Percentiles rank a stretch among this genome's conserved stretches.
Conservation (phyloP, 1,284 basidiomycete species). For the Tylopilus orsonianus region DNA sequence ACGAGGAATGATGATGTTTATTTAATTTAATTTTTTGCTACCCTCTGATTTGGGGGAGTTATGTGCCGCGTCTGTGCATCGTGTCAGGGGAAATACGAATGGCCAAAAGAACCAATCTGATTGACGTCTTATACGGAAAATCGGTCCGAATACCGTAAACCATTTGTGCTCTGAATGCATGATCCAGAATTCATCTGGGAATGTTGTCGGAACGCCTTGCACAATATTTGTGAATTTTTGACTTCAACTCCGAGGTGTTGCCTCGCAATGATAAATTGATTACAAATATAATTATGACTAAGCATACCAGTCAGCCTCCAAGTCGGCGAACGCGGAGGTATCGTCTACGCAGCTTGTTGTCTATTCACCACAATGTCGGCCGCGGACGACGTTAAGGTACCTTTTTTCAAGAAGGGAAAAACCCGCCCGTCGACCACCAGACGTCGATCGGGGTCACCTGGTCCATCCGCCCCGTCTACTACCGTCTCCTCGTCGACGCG, state of each 20-base stretch:
- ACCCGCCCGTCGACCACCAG: conserved; percentile 70
- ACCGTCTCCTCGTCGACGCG: conserved; percentile 36
- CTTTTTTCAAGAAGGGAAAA: conserved; percentile 87
- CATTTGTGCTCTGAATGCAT: background rate
- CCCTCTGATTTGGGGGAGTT: background rate
- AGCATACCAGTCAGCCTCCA: background rate
- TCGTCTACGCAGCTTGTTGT: background rate
- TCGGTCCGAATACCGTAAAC: background rate
- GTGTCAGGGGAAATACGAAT: background rate
- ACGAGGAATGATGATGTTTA: background rate
- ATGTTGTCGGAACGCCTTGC: background rate
- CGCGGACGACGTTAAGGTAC: conserved; percentile 51
- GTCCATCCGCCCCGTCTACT: conserved; percentile 22
- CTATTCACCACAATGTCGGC: conserved; percentile 40
- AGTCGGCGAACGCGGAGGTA: background rate
- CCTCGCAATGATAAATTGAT: too few relatives aligned
- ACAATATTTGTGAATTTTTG: too few relatives aligned
- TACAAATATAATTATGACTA: conserved; percentile 31
- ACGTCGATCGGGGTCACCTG: conserved; percentile 56
- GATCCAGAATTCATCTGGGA: background rate
- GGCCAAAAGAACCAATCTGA: background rate
- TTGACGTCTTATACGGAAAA: background rate
- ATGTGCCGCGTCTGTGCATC: background rate
- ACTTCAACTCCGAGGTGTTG: too few relatives aligned
- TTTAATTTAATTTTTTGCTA: background rate